Conservation (phyloP, 2,329 filamentous ascomycete species). For the Fusarium pseudoanthophilum region DNA sequence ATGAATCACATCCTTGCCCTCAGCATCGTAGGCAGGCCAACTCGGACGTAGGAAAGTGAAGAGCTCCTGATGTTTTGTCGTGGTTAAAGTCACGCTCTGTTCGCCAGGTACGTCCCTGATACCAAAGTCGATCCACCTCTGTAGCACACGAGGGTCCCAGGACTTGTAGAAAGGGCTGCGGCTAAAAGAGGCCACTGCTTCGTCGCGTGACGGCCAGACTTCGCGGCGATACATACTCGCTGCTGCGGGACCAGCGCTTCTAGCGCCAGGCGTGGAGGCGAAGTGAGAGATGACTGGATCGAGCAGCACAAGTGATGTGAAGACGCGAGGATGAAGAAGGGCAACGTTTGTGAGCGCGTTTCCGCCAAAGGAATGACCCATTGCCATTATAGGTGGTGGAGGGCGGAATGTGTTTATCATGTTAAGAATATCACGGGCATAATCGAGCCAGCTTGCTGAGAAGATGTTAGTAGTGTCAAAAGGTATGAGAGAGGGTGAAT, state of each 20-base stretch:
- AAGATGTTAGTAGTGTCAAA: neutral
- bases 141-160: slow-evolving; percentile 85
- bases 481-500: slow-evolving; percentile 10
- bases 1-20: slow-evolving; percentile 54
- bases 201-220: slow-evolving; percentile 79
- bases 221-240: slow-evolving; percentile 80
- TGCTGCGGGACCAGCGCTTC: slow-evolving; percentile 57
- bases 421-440: slow-evolving; percentile 84
- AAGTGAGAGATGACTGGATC: slow-evolving; percentile 79
- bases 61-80: slow-evolving; percentile 84
- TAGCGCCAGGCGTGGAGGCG: slow-evolving; percentile 51
- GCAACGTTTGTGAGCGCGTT: slow-evolving; percentile 77
- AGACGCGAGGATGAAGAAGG: slow-evolving; percentile 82
- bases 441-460: slow-evolving; percentile 78
- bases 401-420: slow-evolving; percentile 85
- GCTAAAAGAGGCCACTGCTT: slow-evolving; percentile 73
- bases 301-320: slow-evolving; percentile 80
- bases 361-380: slow-evolving; percentile 92
- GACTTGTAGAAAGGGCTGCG: slow-evolving; percentile 76
- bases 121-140: slow-evolving; percentile 70
- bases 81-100: slow-evolving; percentile 75
- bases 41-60: slow-evolving; percentile 78
- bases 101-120: slow-evolving; percentile 69
- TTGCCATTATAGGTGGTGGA: slow-evolving; percentile 82
- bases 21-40: slow-evolving; percentile 55